These are phyloP conservation scores for Phanerochaete carnosa DNA, from an alignment of 768 basidiomycete species.

Conservation along the genomic window DNA sequence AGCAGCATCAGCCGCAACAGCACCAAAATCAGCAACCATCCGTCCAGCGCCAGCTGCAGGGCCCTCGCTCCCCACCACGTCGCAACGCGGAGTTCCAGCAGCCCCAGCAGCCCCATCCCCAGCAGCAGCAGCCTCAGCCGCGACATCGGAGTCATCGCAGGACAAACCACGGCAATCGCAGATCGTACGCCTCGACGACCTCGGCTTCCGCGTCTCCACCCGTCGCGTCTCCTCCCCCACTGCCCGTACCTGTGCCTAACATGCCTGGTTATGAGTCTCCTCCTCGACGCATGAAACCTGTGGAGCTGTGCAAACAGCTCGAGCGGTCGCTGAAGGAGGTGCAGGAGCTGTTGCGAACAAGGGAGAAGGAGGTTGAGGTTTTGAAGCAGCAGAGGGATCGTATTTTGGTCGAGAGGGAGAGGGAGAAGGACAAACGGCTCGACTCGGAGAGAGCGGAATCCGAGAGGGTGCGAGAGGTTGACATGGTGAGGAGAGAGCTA, in stretches of 20 bases:
- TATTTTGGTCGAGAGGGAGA: slow-evolving; percentile 23
- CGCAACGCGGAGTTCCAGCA: background rate
- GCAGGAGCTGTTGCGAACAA: slow-evolving; percentile 50
- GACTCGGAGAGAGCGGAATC: slow-evolving; percentile 1
- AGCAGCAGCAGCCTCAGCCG: background rate
- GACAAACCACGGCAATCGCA: background rate
- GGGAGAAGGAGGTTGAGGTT: slow-evolving; percentile 59
- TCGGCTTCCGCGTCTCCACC: background rate
- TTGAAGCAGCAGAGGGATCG: slow-evolving; percentile 40
- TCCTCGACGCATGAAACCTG: slow-evolving; percentile 44
- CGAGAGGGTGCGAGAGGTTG: slow-evolving; percentile 14
- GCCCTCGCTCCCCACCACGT: slow-evolving; percentile 4
- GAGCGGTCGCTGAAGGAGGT: slow-evolving; percentile 66
- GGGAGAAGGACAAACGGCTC: slow-evolving; percentile 15
- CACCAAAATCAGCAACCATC: background rate
- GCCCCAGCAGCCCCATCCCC: background rate
- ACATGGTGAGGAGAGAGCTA: background rate
- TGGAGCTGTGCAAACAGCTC: slow-evolving; percentile 60
- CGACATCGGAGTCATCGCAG: background rate
- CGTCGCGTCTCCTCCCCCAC: background rate
- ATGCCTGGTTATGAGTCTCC: slow-evolving; percentile 45
- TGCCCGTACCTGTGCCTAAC: slow-evolving; percentile 28
- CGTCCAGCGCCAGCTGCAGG: background rate
- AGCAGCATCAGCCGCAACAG: background rate
- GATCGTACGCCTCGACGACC: background rate